Evolutionary conservation across 1,284 basidiomycete species (phyloP), one percentile per base, ranked within the genome.

Genomic region (Cryptococcus amylolentus): DNA sequence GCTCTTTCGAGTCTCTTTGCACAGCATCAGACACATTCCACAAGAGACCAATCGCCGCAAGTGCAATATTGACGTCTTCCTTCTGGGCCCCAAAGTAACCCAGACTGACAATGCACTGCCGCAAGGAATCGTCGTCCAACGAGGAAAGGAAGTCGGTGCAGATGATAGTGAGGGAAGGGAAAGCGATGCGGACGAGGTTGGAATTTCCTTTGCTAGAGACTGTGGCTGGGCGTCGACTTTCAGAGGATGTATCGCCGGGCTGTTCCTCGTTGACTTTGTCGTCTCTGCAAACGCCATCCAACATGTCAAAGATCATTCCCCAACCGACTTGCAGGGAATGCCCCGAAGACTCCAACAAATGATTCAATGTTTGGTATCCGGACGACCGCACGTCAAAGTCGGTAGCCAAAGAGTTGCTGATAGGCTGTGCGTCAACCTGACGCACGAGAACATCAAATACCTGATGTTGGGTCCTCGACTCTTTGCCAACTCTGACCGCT

Each of bases 21-120:
- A 93, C 90, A 0, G 88, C 88, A 71, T 97, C 93, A 0, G 93
- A 95, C 0, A 97, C 89, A 56, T 88, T 88, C 93, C 92, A 96
- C 7, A 96, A 80, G 2, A 95, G 78, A 44, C 91, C 91, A 3
- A 91, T 89, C 0, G 91, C 91, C 0, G 93, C 95, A 47, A 98
- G 80, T 1, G 94, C 89, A 52, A 98, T 95, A 68, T 98, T 98
- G 49, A 95, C 93, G 66, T 98, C 95, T 8, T 81, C 79, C 3
- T 84, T 82, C 68, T 98, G 95, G 26, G 86, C 83, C 27, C 93
- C 91, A 73, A 96, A 98, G 57, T 88, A 86, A 4, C 91, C 89
- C 1, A 98, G 81, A 12, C 91, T 93, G 55, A 82, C 84, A 76
- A 98, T 95, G 68, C 94, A 97, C 10, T 88, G 81, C 6, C 86